Conservation (phyloP, 2,329 filamentous ascomycete species). For the Aspergillus sp. region DNA sequence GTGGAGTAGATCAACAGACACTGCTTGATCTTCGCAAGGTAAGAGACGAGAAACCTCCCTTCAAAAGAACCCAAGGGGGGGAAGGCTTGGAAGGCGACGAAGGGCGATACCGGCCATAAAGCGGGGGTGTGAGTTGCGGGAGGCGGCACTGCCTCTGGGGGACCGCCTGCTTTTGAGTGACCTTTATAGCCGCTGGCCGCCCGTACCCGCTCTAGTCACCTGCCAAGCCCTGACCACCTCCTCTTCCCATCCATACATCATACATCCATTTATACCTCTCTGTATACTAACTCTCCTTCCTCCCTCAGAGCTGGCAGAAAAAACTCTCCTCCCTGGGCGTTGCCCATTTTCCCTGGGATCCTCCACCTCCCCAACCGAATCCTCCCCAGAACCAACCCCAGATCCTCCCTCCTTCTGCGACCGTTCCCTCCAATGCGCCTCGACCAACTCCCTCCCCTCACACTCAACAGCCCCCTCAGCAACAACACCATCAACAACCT, state of each 20-base stretch:
- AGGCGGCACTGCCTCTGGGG: conserved; percentile 32
- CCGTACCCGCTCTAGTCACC: conserved; percentile 26
- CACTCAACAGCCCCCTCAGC: conserved; percentile 11
- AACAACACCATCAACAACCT: conserved; percentile 25
- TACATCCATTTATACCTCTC: not conserved
- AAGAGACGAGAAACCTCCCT: conserved; percentile 42
- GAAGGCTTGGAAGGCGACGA: conserved; percentile 7
- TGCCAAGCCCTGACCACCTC: conserved; percentile 16
- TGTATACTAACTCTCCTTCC: not conserved
- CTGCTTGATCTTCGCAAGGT: conserved; percentile 86
- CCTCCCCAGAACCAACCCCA: conserved; percentile 38
- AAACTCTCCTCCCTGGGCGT: conserved; percentile 83
- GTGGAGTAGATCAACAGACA: conserved; percentile 82
- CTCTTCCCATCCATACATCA: not conserved
- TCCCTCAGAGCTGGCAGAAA: conserved; percentile 79
- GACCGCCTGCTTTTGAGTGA: conserved; percentile 37
- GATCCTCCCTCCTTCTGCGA: conserved; percentile 37
- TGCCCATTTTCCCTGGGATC: conserved; percentile 93
- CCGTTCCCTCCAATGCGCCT: conserved; percentile 45
- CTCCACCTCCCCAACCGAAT: conserved; percentile 63
- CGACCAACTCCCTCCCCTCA: conserved; percentile 30
- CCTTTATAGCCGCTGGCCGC: conserved; percentile 37
- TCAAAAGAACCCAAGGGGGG: not conserved
- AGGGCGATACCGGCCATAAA: conserved; percentile 16
- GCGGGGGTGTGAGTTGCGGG: conserved; percentile 34